Base-by-base conservation (phyloP, 2,329 filamentous ascomycete genomes). In the Coleophoma cylindrospora region DNA sequence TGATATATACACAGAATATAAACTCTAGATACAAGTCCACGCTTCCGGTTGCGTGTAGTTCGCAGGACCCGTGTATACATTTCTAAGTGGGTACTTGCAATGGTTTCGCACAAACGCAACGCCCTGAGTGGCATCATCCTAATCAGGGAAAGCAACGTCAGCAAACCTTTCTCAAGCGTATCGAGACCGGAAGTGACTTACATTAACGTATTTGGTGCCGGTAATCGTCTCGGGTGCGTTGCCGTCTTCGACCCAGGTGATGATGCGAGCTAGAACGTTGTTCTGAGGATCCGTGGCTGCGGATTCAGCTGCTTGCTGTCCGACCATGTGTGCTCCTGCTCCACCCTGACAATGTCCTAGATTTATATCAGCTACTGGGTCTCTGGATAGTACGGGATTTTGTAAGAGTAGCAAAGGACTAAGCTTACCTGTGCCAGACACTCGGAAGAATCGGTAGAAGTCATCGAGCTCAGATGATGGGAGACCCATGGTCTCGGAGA, bases 381-480 rank as follows among this genome's bases (percentile, higher is more conserved):
- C 15, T 14, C 3, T 38, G 36, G 9, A 27, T 7, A 27, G 7
- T 6, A 27, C 9, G 9, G 27, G 9, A 3, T 27, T 27, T 10
- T 27, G 27, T 27, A 27, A 8, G 9, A 10, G 27, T 27, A 27
- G 7, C 6, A 27, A 8, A 27, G 27, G 6, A 5, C 27, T 6
- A 6, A 38, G 12, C 36, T 38, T 13, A 38, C 36, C 15, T 4
- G 14, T 74, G 14, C 76, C 77, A 50, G 60, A 74, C 61, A 73
- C 73, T 34, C 68, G 68, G 66, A 80, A 79, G 60, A 69, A 72
- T 46, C 75, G 70, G 58, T 76, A 73, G 52, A 74, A 75, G 1
- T 62, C 58, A 51, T 76, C 72, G 10, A 75, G 58, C 38, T 69
- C 51, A 0, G 48, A 45, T 2, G 62, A 49, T 1, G 59, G 53